Conservation (phyloP, 2,329 filamentous ascomycete genomes). For the Grosmannia penicillata region DNA sequence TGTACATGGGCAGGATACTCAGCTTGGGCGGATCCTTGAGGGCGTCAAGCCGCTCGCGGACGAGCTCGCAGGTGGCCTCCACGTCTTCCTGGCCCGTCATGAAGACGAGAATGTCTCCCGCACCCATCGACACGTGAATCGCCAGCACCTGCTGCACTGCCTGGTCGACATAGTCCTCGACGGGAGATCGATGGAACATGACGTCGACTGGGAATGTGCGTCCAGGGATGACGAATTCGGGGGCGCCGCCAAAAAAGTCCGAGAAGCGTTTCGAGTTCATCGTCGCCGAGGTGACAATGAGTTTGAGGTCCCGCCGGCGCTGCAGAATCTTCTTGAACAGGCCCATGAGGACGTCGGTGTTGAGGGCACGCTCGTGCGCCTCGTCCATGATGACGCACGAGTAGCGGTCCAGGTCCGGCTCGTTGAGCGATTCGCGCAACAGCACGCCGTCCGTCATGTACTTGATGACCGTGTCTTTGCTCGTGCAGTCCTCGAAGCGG, state of each 20-base stretch:
- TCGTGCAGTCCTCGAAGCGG: slow-evolving; percentile 95
- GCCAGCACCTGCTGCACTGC: slow-evolving; percentile 91
- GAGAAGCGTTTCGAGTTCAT: slow-evolving; percentile 98
- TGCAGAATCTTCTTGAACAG: slow-evolving; percentile 94
- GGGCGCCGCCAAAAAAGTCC: slow-evolving; percentile 88
- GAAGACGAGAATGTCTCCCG: slow-evolving; percentile 91
- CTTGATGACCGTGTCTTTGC: slow-evolving; percentile 88
- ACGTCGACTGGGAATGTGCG: slow-evolving; percentile 95
- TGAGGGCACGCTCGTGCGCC: slow-evolving; percentile 89
- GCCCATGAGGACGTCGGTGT: slow-evolving; percentile 95
- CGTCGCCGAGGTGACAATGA: slow-evolving; percentile 95
- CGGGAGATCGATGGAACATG: slow-evolving; percentile 86
- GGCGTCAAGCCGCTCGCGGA: slow-evolving; percentile 73
- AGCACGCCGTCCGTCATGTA: slow-evolving; percentile 99
- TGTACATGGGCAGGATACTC: slow-evolving; percentile 93
- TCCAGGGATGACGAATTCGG: slow-evolving; percentile 91
- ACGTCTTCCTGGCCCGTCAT: slow-evolving; percentile 99
- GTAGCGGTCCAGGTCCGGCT: slow-evolving; percentile 86
- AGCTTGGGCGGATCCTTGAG: slow-evolving; percentile 92
- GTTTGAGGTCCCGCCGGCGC: slow-evolving; percentile 75
- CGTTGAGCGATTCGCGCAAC: slow-evolving; percentile 81
- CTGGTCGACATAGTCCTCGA: slow-evolving; percentile 95
- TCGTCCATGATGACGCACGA: slow-evolving; percentile 99
- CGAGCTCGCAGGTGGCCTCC: slow-evolving; percentile 85
- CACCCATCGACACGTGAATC: slow-evolving; percentile 88